Evolutionary conservation across 805 yeast species (phyloP).

Genomic region (Lipomyces spencermartinsiae): DNA sequence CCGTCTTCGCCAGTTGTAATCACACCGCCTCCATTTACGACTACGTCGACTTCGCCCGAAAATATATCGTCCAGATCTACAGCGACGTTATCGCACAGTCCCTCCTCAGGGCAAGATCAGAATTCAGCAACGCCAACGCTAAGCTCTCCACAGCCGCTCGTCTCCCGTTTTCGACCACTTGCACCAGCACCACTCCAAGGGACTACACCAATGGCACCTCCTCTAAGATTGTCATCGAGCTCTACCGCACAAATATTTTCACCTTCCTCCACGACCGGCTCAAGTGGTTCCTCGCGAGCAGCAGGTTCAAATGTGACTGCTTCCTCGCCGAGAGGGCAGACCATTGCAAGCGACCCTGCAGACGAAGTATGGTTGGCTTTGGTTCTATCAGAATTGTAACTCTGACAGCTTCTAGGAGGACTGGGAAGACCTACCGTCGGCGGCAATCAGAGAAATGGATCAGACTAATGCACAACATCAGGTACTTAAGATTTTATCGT

Average conservation of each 20-base stretch:
- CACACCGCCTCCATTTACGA: background rate
- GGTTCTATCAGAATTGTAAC: background rate
- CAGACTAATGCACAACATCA: slow-evolving; percentile 25
- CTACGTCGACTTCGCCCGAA: background rate
- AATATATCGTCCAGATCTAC: background rate
- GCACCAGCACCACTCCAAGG: slow-evolving; percentile 3
- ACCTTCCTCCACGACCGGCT: background rate
- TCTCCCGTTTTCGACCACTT: slow-evolving; percentile 1
- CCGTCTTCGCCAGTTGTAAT: background rate
- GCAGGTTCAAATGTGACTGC: background rate
- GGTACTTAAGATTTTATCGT: background rate
- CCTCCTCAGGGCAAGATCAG: background rate
- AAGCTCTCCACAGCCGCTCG: slow-evolving; percentile 1
- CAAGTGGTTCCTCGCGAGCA: background rate
- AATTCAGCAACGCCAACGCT: background rate
- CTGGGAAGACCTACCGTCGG: slow-evolving; percentile 32
- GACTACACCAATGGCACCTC: background rate
- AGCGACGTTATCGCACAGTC: background rate
- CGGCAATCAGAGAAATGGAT: slow-evolving; percentile 25
- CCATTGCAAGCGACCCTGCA: background rate
- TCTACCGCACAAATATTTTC: background rate
- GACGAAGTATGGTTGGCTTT: slow-evolving; percentile 14
- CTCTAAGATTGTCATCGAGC: background rate
- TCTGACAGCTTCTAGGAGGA: slow-evolving; percentile 20
- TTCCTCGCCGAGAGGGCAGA: background rate